Base-by-base conservation (phyloP, 2,329 filamentous ascomycete genomes). In the Fusarium sp. region DNA sequence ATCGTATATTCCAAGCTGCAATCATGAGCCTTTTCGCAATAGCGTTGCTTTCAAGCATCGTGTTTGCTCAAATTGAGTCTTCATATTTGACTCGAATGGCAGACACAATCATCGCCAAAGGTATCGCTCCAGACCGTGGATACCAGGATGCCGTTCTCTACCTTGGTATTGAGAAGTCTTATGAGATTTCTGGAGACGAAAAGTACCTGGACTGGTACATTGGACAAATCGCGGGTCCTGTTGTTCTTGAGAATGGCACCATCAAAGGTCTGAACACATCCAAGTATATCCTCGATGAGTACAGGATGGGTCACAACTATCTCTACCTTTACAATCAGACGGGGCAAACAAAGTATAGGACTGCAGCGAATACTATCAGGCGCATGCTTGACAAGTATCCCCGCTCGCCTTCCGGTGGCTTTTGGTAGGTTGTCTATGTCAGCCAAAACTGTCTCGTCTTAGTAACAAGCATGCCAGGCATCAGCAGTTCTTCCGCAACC, bases 281-380 rank as follows among this genome's bases (percentile, higher is more conserved):
- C 2, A 82, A 80, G 64, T 86, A 85, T 74, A 84, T 83, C 2
- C 78, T 85, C 1, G 83, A 85, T 66, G 83, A 87, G 65, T 82
- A 87, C 55, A 82, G 86, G 24, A 79, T 87, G 60, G 86, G 85
- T 12, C 84, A 85, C 61, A 85, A 84, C 66, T 79, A 86, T 51
- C 78, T 88, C 0, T 84, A 80, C 57, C 81, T 85, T 74, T 83
- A 83, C 70, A 80, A 82, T 57, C 73, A 80, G 50, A 83, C 83
- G 0, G 79, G 79, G 18, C 78, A 83, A n/a, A 69, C 77, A 6
- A 85, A 83, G 62, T 88, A 85, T 73, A 82, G 81, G 63, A 77
- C 75, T 8, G 86, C 86, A 0, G 84, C 85, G 1, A 80, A 81
- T 7, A 78, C 78, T 3, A 76, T 88, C 34, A 78, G 83, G 8